Percentiles rank a stretch among this genome's conserved stretches.
Conservation (phyloP, 805 yeast genomes). For the Wickerhamomyces bisporus region DNA sequence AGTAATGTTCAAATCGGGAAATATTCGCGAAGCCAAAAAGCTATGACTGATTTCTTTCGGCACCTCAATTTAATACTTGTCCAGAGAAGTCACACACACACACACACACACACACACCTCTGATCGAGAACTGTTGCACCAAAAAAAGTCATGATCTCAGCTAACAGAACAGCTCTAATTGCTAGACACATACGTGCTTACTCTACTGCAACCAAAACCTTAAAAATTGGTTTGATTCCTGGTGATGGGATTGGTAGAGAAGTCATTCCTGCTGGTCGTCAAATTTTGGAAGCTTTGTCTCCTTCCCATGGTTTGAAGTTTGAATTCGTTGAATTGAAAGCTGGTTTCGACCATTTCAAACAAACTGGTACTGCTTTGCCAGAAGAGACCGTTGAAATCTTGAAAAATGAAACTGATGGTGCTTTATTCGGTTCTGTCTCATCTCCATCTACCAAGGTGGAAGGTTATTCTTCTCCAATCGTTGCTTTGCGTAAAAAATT, state of each 20-base stretch:
- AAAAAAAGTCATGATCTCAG: neutral
- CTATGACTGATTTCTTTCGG: no score
- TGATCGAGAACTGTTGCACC: neutral
- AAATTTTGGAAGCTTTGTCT: constrained; percentile 78
- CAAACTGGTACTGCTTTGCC: constrained; percentile 96
- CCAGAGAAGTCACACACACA: no score
- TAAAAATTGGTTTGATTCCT: constrained; percentile 75
- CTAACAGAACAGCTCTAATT: neutral
- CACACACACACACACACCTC: no score
- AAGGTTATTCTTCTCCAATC: constrained; percentile 96
- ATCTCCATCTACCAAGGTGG: constrained; percentile 90
- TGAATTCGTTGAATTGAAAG: constrained; percentile 82
- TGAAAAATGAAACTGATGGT: constrained; percentile 85
- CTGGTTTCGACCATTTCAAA: constrained; percentile 92
- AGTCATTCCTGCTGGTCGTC: constrained; percentile 95
- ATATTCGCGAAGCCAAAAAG: no score
- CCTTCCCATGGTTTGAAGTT: constrained; percentile 71
- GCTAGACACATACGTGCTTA: constrained; percentile 22
- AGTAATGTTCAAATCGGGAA: no score
- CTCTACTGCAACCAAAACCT: constrained; percentile 38
- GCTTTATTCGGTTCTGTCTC: constrained; percentile 97
- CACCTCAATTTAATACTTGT: no score
- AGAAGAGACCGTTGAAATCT: constrained; percentile 76
- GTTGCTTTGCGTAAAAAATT: constrained; percentile 96
- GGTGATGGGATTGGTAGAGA: constrained; percentile 99